Evolutionary conservation across 2,329 filamentous ascomycete species (phyloP).

Genomic region (Paraphaeosphaeria sporulosa): DNA sequence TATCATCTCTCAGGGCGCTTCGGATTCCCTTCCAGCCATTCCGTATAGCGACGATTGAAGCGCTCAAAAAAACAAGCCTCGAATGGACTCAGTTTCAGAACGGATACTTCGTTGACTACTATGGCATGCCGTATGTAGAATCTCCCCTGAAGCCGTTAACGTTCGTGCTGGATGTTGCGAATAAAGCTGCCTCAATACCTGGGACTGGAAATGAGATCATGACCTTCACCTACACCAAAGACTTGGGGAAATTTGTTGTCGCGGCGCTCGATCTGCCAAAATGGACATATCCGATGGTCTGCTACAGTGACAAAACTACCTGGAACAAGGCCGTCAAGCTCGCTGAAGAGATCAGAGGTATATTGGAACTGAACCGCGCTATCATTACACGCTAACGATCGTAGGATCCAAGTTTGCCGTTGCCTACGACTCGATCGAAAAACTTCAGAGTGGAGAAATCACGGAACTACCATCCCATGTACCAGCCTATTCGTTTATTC

Average conservation of each 20-base stretch:
- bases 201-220: constrained; percentile 22
- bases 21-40: not conserved
- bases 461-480: constrained; percentile 23
- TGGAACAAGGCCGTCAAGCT: constrained; percentile 55
- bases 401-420: constrained; percentile 21
- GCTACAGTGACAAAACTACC: constrained; percentile 55
- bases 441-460: constrained; percentile 18
- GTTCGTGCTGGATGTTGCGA: constrained; percentile 17
- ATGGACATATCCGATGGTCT: constrained; percentile 46
- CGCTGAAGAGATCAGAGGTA: constrained; percentile 53
- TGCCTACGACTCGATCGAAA: constrained; percentile 21
- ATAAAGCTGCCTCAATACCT: constrained; percentile 23
- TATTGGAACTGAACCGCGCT: not conserved
- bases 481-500: constrained; percentile 18
- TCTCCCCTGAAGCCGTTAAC: constrained; percentile 14
- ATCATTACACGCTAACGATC: not conserved
- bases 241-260: constrained; percentile 21
- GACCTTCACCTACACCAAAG: constrained; percentile 23
- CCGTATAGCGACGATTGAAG: constrained; percentile 9
- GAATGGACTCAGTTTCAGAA: constrained; percentile 19
- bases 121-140: constrained; percentile 13
- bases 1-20: not conserved
- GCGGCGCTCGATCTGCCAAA: constrained; percentile 12
- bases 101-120: constrained; percentile 25
- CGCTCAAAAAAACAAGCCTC: constrained; percentile 10